Evolutionary conservation across 75 land plant genomes (phyloP).

Genomic region (Sequoia sempervirens): DNA sequence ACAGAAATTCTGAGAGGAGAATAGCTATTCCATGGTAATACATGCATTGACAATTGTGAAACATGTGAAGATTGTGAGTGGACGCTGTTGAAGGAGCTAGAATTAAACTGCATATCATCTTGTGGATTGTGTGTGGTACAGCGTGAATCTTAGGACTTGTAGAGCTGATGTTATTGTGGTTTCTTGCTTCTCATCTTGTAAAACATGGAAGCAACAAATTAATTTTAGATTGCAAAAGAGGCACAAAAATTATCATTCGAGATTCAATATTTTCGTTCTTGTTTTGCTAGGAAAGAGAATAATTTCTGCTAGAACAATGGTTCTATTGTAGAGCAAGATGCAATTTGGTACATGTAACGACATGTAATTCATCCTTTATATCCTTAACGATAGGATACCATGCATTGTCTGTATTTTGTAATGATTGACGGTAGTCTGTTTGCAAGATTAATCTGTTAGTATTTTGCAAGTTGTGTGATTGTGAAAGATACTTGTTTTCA

Average conservation of each 20-base stretch:
- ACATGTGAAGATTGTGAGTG: not conserved
- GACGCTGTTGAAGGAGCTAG: not conserved
- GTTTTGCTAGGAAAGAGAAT: not conserved
- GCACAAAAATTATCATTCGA: not conserved
- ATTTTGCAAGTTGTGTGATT: not conserved
- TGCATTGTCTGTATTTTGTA: not conserved
- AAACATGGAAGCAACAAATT: not conserved
- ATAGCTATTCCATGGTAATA: not conserved
- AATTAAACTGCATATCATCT: not conserved
- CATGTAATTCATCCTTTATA: not conserved
- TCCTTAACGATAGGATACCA: not conserved
- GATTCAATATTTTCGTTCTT: not conserved
- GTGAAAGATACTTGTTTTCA: not conserved
- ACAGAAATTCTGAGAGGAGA: not conserved
- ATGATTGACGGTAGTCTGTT: not conserved
- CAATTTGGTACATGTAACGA: not conserved
- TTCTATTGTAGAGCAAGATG: not conserved
- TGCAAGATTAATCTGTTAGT: not conserved
- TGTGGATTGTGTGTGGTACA: not conserved
- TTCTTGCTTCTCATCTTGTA: not conserved
- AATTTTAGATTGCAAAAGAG: not conserved
- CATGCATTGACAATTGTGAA: not conserved
- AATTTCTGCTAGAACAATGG: not conserved
- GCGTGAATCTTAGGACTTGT: not conserved
- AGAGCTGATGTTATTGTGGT: not conserved